A percentile compares a stretch with the other conserved stretches of the same genome.
phyloP scores from a whole-genome alignment of 139 green algal genomes.

The Prasinococcaceae sp. region DNA sequence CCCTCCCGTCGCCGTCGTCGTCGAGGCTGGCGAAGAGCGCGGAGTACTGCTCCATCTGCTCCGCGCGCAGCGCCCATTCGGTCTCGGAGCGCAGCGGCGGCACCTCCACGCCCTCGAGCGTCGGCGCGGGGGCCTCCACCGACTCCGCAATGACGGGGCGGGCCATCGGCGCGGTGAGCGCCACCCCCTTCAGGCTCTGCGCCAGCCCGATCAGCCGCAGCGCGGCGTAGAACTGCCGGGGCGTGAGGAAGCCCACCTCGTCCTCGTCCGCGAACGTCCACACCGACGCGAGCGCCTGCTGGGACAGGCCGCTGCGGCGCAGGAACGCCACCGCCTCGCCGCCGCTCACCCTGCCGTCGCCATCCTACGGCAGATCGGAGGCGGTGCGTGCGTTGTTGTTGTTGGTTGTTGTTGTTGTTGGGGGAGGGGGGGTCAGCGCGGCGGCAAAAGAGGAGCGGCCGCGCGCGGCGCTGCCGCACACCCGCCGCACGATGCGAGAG shows the following conservation, averaged over 20 bases:
- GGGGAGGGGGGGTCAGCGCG: no score
- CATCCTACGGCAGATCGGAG: no score
- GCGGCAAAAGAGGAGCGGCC: no score
- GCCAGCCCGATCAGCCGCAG: background rate
- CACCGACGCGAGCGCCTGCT: background rate
- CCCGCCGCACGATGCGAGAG: no score
- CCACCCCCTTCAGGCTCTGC: no score
- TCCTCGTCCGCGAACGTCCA: background rate
- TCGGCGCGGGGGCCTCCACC: background rate
- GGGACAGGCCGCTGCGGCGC: background rate
- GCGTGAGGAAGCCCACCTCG: background rate
- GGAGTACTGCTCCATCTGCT: background rate
- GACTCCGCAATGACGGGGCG: background rate
- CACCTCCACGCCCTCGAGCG: no score
- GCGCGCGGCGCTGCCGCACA: no score
- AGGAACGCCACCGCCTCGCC: slow-evolving; percentile 4
- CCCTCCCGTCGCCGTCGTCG: no score
- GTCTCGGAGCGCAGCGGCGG: no score
- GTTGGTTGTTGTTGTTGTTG: no score
- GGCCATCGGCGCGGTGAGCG: no score
- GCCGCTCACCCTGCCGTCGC: background rate
- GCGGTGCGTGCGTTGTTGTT: no score
- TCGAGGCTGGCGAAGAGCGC: background rate
- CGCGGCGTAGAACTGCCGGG: background rate
- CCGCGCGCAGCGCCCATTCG: background rate